Conservation (phyloP, 1,284 basidiomycete species). For the Malassezia caprae region DNA sequence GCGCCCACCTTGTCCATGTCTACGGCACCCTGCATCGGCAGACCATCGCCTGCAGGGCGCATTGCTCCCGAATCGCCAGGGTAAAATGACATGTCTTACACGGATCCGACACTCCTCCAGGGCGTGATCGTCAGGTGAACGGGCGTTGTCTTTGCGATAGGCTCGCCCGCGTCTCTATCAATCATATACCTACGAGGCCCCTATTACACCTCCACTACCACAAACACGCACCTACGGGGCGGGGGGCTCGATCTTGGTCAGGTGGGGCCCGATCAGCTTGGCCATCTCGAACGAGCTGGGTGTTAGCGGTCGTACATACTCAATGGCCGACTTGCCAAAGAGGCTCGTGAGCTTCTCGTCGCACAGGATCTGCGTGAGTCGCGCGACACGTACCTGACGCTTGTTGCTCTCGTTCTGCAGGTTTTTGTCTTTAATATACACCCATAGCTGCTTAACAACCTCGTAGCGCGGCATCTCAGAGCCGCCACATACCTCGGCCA, state of each 20-base stretch:
- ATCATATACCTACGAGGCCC: neutral
- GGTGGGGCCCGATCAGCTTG: constrained; percentile 42
- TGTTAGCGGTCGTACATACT: constrained; percentile 44
- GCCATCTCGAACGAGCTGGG: constrained; percentile 46
- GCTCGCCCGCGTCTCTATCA: neutral
- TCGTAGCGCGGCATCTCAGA: constrained; percentile 66
- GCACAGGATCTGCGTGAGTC: constrained; percentile 60
- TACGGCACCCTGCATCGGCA: constrained; percentile 1
- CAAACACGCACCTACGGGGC: neutral
- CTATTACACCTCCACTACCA: neutral
- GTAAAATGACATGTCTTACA: constrained; percentile 12
- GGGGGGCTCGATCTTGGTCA: constrained; percentile 27
- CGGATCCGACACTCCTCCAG: neutral
- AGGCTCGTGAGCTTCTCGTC: constrained; percentile 61
- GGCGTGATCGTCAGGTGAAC: neutral
- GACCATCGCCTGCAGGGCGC: neutral
- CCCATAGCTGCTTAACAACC: constrained; percentile 75
- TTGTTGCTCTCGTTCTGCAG: constrained; percentile 71
- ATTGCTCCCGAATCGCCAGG: constrained; percentile 1
- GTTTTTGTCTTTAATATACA: constrained; percentile 65
- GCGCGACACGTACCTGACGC: constrained; percentile 45
- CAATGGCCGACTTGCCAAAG: constrained; percentile 65
- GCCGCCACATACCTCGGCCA: constrained; percentile 44
- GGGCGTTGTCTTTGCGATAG: neutral
- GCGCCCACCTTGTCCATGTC: neutral